Conservation (phyloP, 495 filamentous ascomycete genomes). For the Penicillium waksmanii region DNA sequence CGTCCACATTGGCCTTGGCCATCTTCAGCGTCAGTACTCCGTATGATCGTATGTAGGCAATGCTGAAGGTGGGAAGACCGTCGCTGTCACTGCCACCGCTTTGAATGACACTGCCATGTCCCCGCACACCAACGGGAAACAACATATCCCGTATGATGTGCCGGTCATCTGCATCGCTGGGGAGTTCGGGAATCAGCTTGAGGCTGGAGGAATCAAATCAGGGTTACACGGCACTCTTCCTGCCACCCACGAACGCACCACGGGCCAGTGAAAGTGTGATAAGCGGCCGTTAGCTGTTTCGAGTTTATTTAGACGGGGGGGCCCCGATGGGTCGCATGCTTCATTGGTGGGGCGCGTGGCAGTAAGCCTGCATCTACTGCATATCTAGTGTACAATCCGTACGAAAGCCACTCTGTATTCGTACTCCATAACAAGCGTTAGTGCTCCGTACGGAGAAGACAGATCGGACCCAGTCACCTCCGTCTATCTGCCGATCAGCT, state of each 20-base stretch:
- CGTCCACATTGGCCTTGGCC: neutral
- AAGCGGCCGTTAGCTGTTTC: conserved; percentile 50
- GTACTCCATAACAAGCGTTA: no score
- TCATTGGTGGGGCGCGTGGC: conserved; percentile 1
- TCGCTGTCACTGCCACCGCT: neutral
- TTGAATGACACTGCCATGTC: neutral
- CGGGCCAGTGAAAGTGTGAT: conserved; percentile 18
- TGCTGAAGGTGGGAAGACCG: no score
- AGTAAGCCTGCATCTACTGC: neutral
- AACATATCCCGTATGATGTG: conserved; percentile 9
- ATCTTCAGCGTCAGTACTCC: no score
- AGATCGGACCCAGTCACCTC: conserved; percentile 3
- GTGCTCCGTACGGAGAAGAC: neutral
- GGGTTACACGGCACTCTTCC: neutral
- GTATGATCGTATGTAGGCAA: no score
- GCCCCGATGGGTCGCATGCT: conserved; percentile 1
- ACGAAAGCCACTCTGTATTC: neutral
- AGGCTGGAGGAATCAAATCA: conserved; percentile 12
- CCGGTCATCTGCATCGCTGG: conserved; percentile 10
- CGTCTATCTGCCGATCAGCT: conserved; percentile 18
- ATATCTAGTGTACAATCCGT: neutral
- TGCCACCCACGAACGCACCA: conserved; percentile 15
- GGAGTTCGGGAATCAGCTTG: conserved; percentile 5
- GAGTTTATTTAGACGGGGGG: conserved; percentile 46
- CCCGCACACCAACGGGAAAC: conserved; percentile 10